Evolutionary conservation across 495 filamentous ascomycete genomes (phyloP).

Genomic region (Darksidea phi): DNA sequence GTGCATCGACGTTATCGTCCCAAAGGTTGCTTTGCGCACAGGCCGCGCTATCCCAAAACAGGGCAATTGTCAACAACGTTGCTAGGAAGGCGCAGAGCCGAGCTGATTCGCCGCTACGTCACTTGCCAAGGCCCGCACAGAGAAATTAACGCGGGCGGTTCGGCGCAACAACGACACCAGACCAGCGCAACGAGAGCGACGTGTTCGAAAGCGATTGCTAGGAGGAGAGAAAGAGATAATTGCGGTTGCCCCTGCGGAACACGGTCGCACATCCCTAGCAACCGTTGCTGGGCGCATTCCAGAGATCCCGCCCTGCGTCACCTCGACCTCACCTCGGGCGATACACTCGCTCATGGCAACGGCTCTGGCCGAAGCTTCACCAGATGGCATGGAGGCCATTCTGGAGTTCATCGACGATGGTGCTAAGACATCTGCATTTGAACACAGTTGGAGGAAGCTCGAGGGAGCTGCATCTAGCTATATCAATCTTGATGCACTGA

Average conservation of each 20-base stretch:
- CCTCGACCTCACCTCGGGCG: too few species aligned
- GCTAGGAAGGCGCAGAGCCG: conserved; percentile 1
- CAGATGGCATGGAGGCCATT: too few species aligned
- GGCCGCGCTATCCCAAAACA: conserved; percentile 7
- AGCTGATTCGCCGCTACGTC: conserved; percentile 1
- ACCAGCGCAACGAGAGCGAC: neutral
- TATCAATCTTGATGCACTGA: neutral
- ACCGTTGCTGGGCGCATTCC: neutral
- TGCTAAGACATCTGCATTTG: neutral
- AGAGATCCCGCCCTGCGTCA: neutral
- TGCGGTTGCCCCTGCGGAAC: too few species aligned
- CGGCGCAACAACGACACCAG: neutral
- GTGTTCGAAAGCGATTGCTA: neutral
- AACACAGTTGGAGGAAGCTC: neutral
- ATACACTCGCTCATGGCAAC: too few species aligned
- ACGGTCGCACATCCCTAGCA: too few species aligned
- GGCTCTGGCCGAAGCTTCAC: too few species aligned
- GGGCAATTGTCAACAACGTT: conserved; percentile 23
- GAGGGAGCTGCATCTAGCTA: neutral
- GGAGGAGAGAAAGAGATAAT: neutral
- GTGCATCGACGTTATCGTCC: conserved; percentile 41
- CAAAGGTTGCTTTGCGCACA: neutral
- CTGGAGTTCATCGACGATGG: neutral
- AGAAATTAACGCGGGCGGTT: neutral
- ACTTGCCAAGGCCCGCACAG: conserved; percentile 11